Evolutionary conservation across 1,284 basidiomycete genomes (phyloP).

Genomic region (Trametes sp.): DNA sequence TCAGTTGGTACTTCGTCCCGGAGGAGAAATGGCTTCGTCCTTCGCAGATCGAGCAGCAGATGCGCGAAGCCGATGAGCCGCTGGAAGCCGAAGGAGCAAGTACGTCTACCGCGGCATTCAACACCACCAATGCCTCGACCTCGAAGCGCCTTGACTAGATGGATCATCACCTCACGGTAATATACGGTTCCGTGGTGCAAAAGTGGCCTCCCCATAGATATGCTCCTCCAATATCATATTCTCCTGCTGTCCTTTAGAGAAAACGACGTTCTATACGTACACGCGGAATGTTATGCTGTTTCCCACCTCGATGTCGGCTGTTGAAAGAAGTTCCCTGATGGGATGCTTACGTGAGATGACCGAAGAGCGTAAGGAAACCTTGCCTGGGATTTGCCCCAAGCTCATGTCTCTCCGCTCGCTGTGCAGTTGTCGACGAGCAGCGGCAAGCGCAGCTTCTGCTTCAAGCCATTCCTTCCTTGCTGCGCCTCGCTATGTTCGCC

Average conservation of each 20-base stretch:
- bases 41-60: conserved; percentile 60
- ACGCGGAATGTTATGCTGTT: no score
- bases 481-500: conserved; percentile 3
- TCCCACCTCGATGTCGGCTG: no score
- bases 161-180: no score
- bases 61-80: conserved; percentile 47
- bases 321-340: conserved; percentile 3
- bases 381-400: conserved; percentile 5
- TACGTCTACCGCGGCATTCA: conserved; percentile 6
- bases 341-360: conserved; percentile 14
- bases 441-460: conserved; percentile 24
- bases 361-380: background rate
- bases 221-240: background rate
- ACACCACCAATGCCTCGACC: conserved; percentile 4
- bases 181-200: no score
- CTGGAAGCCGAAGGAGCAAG: conserved; percentile 17
- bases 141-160: conserved; percentile 13
- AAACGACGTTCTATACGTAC: no score
- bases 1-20: conserved; percentile 80
- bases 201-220: background rate
- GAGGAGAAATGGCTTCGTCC: conserved; percentile 78
- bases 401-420: conserved; percentile 30
- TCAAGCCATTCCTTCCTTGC: conserved; percentile 9
- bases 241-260: background rate
- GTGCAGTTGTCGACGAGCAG: conserved; percentile 24